Percentiles rank a stretch among this genome's conserved stretches.
phyloP scores from a whole-genome alignment of 805 yeast species.

The Metahyphopichia silvanorum region DNA sequence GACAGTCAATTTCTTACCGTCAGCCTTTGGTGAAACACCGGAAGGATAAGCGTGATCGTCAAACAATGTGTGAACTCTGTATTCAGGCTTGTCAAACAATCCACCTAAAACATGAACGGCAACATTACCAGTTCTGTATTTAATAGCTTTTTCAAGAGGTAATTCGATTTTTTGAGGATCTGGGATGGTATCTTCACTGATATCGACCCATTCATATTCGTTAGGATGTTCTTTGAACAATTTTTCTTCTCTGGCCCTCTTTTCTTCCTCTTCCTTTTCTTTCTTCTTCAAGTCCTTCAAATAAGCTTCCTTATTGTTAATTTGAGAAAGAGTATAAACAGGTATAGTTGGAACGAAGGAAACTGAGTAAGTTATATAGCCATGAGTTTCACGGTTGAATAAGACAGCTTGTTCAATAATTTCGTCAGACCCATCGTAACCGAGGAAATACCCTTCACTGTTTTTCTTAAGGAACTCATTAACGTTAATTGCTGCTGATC shows the following conservation, averaged over 20 bases:
- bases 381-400: constrained; percentile 38
- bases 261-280: constrained; percentile 35
- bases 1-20: constrained; percentile 40
- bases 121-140: constrained; percentile 61
- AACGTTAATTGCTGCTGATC: constrained; percentile 51
- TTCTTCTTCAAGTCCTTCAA: constrained; percentile 33
- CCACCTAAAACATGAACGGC: constrained; percentile 54
- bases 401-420: constrained; percentile 44
- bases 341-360: constrained; percentile 67
- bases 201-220: constrained; percentile 63
- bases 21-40: constrained; percentile 48
- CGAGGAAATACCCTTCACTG: constrained; percentile 43
- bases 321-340: constrained; percentile 57
- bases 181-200: constrained; percentile 29
- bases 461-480: constrained; percentile 48
- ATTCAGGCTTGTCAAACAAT: constrained; percentile 42
- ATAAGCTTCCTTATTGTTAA: constrained; percentile 43
- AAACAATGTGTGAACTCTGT: constrained; percentile 54
- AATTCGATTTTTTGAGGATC: constrained; percentile 41
- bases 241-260: constrained; percentile 48
- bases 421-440: constrained; percentile 50
- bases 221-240: constrained; percentile 55
- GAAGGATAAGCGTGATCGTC: constrained; percentile 66
- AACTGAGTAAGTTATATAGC: constrained; percentile 50
- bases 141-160: constrained; percentile 49